These are phyloP conservation scores for Verbascum thapsus DNA, from an alignment of 257 asterid species.

Conservation along the genomic window DNA sequence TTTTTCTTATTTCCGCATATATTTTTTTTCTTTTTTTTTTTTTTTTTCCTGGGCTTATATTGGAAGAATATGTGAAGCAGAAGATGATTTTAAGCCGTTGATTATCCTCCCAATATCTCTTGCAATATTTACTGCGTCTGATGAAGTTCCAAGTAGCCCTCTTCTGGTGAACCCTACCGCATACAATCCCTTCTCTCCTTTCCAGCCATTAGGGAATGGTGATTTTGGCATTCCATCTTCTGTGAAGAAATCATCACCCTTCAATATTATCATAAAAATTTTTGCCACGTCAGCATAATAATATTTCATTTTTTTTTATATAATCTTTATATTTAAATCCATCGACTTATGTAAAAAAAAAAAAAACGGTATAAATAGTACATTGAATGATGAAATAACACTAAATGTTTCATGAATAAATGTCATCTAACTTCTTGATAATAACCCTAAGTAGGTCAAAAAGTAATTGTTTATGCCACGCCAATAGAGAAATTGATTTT, in stretches of 20 bases:
- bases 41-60: not conserved
- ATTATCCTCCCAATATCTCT: conserved; percentile 51
- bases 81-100: conserved; percentile 25
- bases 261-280: not conserved
- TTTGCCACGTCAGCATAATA: no score
- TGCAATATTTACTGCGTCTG: conserved; percentile 72
- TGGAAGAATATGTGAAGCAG: conserved; percentile 16
- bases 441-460: not conserved
- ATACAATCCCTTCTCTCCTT: conserved; percentile 78
- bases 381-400: no score
- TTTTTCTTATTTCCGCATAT: conserved; percentile 13
- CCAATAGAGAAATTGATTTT: no score
- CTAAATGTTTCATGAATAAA: no score
- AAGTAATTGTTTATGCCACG: conserved; percentile 22
- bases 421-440: no score
- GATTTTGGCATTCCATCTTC: conserved; percentile 76
- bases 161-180: conserved; percentile 86
- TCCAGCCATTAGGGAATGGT: conserved; percentile 90
- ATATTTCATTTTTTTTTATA: no score
- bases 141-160: conserved; percentile 78
- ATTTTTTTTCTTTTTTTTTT: not conserved
- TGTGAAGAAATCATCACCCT: conserved; percentile 77
- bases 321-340: no score
- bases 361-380: no score
- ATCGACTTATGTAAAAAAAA: no score